Evolutionary conservation across 2,329 filamentous ascomycete genomes (phyloP).

Genomic region (Calonectria ilicicola): DNA sequence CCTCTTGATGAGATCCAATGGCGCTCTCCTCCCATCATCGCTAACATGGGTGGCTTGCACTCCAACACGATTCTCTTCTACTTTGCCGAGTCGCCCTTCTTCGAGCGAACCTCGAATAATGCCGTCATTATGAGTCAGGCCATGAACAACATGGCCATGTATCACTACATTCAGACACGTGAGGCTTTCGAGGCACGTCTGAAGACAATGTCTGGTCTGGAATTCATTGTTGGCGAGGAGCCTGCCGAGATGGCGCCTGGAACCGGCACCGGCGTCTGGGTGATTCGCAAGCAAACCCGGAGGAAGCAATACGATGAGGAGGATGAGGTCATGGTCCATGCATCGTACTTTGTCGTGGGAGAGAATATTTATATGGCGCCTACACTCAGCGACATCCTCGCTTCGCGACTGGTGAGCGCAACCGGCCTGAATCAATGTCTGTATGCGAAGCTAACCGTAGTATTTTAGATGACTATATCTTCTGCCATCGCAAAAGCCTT

Average conservation of each 20-base stretch:
- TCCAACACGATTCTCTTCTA: conserved; percentile 76
- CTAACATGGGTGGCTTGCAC: conserved; percentile 69
- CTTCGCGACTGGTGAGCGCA: conserved; percentile 65
- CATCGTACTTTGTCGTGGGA: conserved; percentile 73
- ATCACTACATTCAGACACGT: conserved; percentile 68
- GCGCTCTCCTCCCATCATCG: conserved; percentile 63
- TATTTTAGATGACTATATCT: conserved; percentile 63
- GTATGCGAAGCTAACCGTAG: conserved; percentile 18
- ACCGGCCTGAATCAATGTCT: neutral
- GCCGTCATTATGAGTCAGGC: conserved; percentile 72
- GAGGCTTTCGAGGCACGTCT: conserved; percentile 73
- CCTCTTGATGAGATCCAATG: conserved; percentile 77
- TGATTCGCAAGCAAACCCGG: conserved; percentile 76
- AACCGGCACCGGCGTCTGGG: conserved; percentile 77
- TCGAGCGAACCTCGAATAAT: conserved; percentile 76
- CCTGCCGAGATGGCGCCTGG: conserved; percentile 72
- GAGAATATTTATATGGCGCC: conserved; percentile 77
- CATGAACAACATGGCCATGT: conserved; percentile 70
- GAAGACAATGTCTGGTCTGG: conserved; percentile 73
- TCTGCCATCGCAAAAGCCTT: conserved; percentile 66
- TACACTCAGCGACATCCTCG: conserved; percentile 69
- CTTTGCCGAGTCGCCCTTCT: conserved; percentile 76
- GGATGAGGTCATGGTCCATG: conserved; percentile 70
- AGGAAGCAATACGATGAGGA: conserved; percentile 66
- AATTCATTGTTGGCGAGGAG: conserved; percentile 75